These are phyloP conservation scores for Tulasnella sp. DNA, from an alignment of 768 basidiomycete species.

Conservation along the genomic window DNA sequence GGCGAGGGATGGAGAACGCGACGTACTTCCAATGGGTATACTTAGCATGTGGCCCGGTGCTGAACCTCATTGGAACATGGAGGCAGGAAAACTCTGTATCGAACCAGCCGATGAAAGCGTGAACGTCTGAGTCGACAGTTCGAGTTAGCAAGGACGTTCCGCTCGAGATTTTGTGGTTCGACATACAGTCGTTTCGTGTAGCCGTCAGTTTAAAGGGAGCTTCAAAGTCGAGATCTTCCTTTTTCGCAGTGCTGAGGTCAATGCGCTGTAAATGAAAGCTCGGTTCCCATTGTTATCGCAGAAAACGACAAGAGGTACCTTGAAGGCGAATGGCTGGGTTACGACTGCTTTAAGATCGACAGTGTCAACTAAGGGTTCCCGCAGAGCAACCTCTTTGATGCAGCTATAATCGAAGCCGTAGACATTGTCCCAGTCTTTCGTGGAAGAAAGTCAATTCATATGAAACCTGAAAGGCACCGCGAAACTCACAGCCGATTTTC, in stretches of 20 bases:
- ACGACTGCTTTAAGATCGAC: conserved; percentile 95
- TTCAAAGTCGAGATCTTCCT: conserved; percentile 89
- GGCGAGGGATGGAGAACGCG: conserved; percentile 31
- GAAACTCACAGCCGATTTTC: conserved; percentile 91
- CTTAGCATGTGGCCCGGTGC: conserved; percentile 95
- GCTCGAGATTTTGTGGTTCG: background rate
- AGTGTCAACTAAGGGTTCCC: conserved; percentile 97
- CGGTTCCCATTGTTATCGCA: background rate
- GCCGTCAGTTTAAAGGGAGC: conserved; percentile 74
- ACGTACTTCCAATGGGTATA: conserved; percentile 95
- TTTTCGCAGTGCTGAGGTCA: conserved; percentile 84
- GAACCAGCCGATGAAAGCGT: conserved; percentile 99
- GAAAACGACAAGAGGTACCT: conserved; percentile 47
- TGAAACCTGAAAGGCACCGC: background rate
- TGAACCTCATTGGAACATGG: conserved; percentile 93
- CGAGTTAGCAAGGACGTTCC: background rate
- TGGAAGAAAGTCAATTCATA: too few species aligned
- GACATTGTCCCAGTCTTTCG: conserved; percentile 95
- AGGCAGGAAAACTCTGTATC: conserved; percentile 93
- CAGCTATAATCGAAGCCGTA: conserved; percentile 99
- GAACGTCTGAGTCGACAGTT: conserved; percentile 58
- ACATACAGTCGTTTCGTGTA: conserved; percentile 87
- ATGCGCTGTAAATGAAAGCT: conserved; percentile 56
- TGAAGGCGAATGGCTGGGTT: conserved; percentile 85
- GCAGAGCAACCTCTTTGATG: conserved; percentile 96